Percentiles rank a stretch among this genome's conserved stretches.
Evolutionary conservation across 352 stramenopile species (phyloP).

Genomic region (Peronospora destructor): DNA sequence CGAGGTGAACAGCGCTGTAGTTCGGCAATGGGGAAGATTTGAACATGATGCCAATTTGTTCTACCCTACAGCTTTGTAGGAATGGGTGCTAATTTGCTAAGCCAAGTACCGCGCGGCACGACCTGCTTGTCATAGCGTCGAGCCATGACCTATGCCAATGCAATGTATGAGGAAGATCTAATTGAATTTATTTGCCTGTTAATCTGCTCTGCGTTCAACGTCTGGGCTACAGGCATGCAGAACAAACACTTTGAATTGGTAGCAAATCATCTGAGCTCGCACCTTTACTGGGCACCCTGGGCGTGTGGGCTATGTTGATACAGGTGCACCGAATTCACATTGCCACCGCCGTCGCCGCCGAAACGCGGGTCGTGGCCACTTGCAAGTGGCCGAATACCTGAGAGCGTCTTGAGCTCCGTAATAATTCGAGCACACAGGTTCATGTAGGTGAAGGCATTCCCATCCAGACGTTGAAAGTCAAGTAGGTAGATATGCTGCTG

Average conservation of each 20-base stretch:
- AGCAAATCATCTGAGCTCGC: background rate
- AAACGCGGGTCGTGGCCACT: slow-evolving; percentile 51
- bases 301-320: slow-evolving; percentile 35
- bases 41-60: too few relatives aligned
- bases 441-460: slow-evolving; percentile 99
- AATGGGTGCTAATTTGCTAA: too few relatives aligned
- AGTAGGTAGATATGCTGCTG: slow-evolving; percentile 99
- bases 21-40: too few relatives aligned
- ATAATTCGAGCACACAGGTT: slow-evolving; percentile 98
- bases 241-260: background rate
- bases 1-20: too few relatives aligned
- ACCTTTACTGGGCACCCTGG: slow-evolving; percentile 17
- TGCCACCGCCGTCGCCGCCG: slow-evolving; percentile 32
- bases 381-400: slow-evolving; percentile 51
- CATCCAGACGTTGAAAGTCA: slow-evolving; percentile 95
- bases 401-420: slow-evolving; percentile 97
- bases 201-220: background rate
- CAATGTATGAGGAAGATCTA: background rate
- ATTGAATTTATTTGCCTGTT: background rate
- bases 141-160: background rate
- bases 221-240: background rate
- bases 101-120: too few relatives aligned
- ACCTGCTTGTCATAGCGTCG: too few relatives aligned
- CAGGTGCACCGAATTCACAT: slow-evolving; percentile 47
- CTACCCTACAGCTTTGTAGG: too few relatives aligned